Evolutionary conservation across 2,329 filamentous ascomycete genomes (phyloP).

Genomic region (Exophiala sp.): DNA sequence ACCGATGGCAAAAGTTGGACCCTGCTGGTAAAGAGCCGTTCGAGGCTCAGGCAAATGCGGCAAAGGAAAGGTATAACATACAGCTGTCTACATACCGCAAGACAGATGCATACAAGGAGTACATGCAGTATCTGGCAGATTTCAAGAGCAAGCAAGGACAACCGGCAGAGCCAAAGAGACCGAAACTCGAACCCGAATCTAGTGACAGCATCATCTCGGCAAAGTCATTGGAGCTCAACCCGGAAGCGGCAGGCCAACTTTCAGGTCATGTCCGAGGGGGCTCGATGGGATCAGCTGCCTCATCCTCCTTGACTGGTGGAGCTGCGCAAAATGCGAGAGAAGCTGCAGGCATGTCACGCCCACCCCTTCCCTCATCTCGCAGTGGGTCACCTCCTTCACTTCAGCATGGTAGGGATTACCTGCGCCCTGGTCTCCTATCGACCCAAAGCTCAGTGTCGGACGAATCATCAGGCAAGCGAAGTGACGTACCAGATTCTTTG

Average conservation of each 20-base stretch:
- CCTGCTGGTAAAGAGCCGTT: slow-evolving; percentile 66
- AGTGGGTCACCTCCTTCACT: slow-evolving; percentile 18
- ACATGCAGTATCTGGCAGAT: slow-evolving; percentile 68
- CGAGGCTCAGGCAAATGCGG: slow-evolving; percentile 66
- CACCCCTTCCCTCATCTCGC: slow-evolving; percentile 18
- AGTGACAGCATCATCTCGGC: slow-evolving; percentile 27
- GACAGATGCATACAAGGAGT: slow-evolving; percentile 65
- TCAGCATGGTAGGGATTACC: slow-evolving; percentile 16
- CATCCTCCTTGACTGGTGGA: slow-evolving; percentile 18
- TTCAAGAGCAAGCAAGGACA: slow-evolving; percentile 69
- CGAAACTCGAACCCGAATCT: slow-evolving; percentile 40
- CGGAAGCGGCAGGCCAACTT: slow-evolving; percentile 4
- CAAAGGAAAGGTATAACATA: slow-evolving; percentile 74
- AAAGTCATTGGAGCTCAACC: slow-evolving; percentile 20
- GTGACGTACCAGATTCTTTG: slow-evolving; percentile 22
- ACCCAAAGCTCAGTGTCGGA: slow-evolving; percentile 27
- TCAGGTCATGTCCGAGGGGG: slow-evolving; percentile 22
- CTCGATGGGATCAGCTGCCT: slow-evolving; percentile 24
- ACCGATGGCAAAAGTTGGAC: slow-evolving; percentile 73
- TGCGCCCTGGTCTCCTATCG: slow-evolving; percentile 20
- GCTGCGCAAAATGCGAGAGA: slow-evolving; percentile 6
- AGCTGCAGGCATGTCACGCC: slow-evolving; percentile 2
- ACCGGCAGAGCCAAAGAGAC: slow-evolving; percentile 41
- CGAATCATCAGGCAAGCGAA: slow-evolving; percentile 21
- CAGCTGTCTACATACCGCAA: slow-evolving; percentile 74